A percentile compares a stretch with the other conserved stretches of the same genome.
phyloP scores from a whole-genome alignment of 2,329 filamentous ascomycete genomes.

The Tolypocladium capitatum region DNA sequence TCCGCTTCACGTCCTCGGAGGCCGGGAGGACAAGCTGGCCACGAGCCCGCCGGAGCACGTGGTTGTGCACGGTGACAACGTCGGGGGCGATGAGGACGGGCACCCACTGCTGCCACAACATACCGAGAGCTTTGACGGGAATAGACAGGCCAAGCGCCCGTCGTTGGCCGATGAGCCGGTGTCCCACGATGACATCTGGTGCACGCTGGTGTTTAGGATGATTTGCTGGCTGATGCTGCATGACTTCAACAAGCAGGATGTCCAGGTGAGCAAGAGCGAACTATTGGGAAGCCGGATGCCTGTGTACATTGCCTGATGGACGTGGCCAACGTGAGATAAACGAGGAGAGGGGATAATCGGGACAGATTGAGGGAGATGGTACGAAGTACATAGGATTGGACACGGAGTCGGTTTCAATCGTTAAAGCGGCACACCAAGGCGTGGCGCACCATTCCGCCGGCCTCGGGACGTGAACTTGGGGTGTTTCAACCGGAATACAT shows the following conservation, averaged over 20 bases:
- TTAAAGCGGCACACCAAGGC: background rate
- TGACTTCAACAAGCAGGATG: conserved; percentile 41
- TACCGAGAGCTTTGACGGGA: background rate
- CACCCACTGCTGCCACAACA: background rate
- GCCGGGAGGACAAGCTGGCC: background rate
- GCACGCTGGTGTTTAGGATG: conserved; percentile 42
- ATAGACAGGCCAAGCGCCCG: background rate
- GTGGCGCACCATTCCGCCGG: too few species aligned
- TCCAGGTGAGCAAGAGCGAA: conserved; percentile 39
- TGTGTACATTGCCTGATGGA: conserved; percentile 32
- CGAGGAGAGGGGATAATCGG: background rate
- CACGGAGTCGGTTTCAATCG: background rate
- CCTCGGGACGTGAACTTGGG: background rate
- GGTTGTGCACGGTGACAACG: background rate
- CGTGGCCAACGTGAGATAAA: background rate
- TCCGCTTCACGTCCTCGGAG: background rate
- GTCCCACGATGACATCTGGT: conserved; percentile 35
- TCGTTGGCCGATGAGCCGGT: conserved; percentile 12
- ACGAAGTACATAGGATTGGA: background rate
- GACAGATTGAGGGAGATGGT: background rate
- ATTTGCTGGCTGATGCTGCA: conserved; percentile 45
- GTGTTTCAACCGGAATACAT: background rate
- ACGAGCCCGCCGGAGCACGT: background rate
- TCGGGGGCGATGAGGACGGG: conserved; percentile 2
- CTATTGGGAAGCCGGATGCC: conserved; percentile 40